Conservation (phyloP, 2,329 filamentous ascomycete genomes). For the Aspergillus tanneri region DNA sequence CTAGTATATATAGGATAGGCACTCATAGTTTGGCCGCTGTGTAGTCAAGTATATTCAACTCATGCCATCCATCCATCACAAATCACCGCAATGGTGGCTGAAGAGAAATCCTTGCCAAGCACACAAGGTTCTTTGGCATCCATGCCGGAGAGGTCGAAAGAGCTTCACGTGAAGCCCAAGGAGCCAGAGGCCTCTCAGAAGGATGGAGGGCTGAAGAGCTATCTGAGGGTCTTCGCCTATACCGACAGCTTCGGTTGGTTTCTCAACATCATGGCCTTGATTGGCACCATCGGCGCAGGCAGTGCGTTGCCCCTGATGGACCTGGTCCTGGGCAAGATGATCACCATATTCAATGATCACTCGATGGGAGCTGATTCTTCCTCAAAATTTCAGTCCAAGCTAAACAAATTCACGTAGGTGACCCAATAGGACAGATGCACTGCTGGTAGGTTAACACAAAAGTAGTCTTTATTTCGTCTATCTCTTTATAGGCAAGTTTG, state of each 20-base stretch:
- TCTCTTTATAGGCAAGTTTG: constrained; percentile 4
- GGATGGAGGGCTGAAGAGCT: not conserved
- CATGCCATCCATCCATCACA: too few relatives aligned
- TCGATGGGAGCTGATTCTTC: not conserved
- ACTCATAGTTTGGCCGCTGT: too few relatives aligned
- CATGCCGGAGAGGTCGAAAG: not conserved
- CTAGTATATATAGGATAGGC: too few relatives aligned
- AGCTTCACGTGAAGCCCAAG: too few relatives aligned
- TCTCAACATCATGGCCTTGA: constrained; percentile 5
- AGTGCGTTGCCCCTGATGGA: constrained; percentile 4
- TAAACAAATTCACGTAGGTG: constrained; percentile 7
- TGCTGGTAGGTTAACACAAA: too few relatives aligned
- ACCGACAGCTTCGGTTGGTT: constrained; percentile 1
- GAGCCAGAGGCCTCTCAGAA: not conserved
- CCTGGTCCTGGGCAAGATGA: constrained; percentile 3
- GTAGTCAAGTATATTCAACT: too few relatives aligned
- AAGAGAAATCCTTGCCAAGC: not conserved
- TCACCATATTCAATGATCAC: constrained; percentile 2
- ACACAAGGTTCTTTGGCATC: not conserved
- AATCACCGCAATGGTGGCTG: not conserved
- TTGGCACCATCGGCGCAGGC: constrained; percentile 6
- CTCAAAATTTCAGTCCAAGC: not conserved
- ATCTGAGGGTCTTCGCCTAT: constrained; percentile 1
- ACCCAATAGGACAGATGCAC: too few relatives aligned
- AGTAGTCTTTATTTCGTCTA: constrained; percentile 8